Percentiles rank a stretch among this genome's conserved stretches.
Conservation (phyloP, 176 grass and related monocot species). For the Oryza rufipogon region DNA sequence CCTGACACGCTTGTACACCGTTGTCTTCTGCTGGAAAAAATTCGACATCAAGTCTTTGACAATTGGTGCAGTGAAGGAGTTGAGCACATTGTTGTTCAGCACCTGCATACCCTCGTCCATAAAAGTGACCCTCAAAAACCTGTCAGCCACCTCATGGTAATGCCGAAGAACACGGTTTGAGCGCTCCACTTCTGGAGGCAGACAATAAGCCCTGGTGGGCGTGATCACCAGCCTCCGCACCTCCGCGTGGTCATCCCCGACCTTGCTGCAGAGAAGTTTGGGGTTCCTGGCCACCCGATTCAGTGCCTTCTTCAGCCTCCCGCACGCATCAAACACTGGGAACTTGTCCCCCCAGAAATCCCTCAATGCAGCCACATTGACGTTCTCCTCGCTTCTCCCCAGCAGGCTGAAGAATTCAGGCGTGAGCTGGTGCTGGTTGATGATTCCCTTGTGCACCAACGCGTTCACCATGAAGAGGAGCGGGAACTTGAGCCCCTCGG, state of each 20-base stretch:
- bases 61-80: conserved; percentile 64
- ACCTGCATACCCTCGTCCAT: conserved; percentile 81
- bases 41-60: conserved; percentile 68
- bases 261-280: conserved; percentile 43
- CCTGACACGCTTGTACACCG: conserved; percentile 65
- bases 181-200: conserved; percentile 76
- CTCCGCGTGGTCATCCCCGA: conserved; percentile 32
- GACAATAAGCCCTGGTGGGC: conserved; percentile 75
- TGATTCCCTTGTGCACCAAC: conserved; percentile 80
- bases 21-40: conserved; percentile 72
- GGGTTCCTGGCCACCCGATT: conserved; percentile 42
- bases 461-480: conserved; percentile 77
- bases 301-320: conserved; percentile 43
- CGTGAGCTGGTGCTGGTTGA: conserved; percentile 77
- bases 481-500: conserved; percentile 55
- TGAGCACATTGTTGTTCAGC: conserved; percentile 68
- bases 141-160: conserved; percentile 63
- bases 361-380: conserved; percentile 50
- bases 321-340: conserved; percentile 40
- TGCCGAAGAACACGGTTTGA: conserved; percentile 74
- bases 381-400: conserved; percentile 40
- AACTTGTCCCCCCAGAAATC: conserved; percentile 61
- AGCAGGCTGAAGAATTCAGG: conserved; percentile 69
- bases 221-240: conserved; percentile 82
- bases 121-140: conserved; percentile 91